Conservation (phyloP, 331 rosid species). For the Malus hybrid region DNA sequence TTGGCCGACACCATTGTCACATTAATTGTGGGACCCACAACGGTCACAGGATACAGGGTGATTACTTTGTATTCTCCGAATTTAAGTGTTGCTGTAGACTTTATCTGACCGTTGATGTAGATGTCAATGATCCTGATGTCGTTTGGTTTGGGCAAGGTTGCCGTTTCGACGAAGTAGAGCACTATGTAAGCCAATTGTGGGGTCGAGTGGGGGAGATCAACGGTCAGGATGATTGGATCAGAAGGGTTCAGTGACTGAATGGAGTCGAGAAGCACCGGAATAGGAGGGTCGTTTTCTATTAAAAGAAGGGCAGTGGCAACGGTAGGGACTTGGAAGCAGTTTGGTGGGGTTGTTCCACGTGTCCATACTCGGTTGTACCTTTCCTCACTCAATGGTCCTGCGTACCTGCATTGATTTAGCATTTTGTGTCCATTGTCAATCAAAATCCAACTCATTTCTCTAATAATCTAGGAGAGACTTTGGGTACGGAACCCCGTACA, state of each 20-base stretch:
- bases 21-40: neutral
- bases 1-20: slow-evolving; percentile 1
- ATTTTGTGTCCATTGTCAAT: neutral
- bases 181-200: slow-evolving; percentile 15
- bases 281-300: slow-evolving; percentile 15
- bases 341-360: slow-evolving; percentile 5
- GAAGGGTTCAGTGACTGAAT: slow-evolving; percentile 4
- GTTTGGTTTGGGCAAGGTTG: neutral
- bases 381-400: neutral
- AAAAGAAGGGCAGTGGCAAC: neutral
- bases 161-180: slow-evolving; percentile 1
- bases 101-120: slow-evolving; percentile 6
- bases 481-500: too few species aligned
- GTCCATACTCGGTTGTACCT: slow-evolving; percentile 12
- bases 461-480: too few species aligned
- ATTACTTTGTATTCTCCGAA: neutral
- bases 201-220: slow-evolving; percentile 1
- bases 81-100: neutral
- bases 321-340: neutral
- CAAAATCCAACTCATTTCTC: neutral
- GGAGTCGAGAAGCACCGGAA: neutral
- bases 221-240: slow-evolving; percentile 13
- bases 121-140: slow-evolving; percentile 1
- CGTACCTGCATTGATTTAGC: neutral
- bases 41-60: slow-evolving; percentile 9